phyloP scores from a whole-genome alignment of 1,139 yeast species.

The Blastobotrys buckinghamii region DNA sequence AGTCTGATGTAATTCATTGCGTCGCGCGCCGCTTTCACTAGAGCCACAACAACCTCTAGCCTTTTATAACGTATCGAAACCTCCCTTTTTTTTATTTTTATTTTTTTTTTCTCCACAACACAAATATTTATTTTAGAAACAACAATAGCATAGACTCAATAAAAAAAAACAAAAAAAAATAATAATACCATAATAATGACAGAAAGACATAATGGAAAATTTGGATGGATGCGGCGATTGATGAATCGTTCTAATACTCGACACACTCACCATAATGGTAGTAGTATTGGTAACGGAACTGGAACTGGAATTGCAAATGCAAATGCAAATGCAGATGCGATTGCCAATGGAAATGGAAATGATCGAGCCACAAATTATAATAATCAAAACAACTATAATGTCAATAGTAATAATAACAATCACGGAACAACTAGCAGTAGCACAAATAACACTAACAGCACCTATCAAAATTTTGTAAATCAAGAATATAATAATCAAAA shows the following conservation, averaged over 20 bases:
- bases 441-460: background rate
- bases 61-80: too few relatives aligned
- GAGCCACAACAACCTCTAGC: too few relatives aligned
- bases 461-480: background rate
- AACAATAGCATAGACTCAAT: constrained; percentile 8
- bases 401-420: background rate
- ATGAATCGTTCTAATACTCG: constrained; percentile 15
- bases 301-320: too few relatives aligned
- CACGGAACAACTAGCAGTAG: background rate
- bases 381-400: background rate
- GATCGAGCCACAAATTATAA: too few relatives aligned
- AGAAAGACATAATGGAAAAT: constrained; percentile 14
- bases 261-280: background rate
- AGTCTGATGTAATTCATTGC: too few relatives aligned
- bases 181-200: background rate
- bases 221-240: constrained; percentile 21
- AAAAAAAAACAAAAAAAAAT: constrained; percentile 3
- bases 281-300: too few relatives aligned
- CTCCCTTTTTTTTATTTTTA: background rate
- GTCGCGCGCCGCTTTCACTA: too few relatives aligned
- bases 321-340: too few relatives aligned
- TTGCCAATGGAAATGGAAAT: too few relatives aligned
- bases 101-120: constrained; percentile 6
- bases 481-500: background rate
- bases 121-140: background rate